Evolutionary conservation across 345 rosid species (phyloP).

Genomic region (Rhodomyrtus tomentosa): DNA sequence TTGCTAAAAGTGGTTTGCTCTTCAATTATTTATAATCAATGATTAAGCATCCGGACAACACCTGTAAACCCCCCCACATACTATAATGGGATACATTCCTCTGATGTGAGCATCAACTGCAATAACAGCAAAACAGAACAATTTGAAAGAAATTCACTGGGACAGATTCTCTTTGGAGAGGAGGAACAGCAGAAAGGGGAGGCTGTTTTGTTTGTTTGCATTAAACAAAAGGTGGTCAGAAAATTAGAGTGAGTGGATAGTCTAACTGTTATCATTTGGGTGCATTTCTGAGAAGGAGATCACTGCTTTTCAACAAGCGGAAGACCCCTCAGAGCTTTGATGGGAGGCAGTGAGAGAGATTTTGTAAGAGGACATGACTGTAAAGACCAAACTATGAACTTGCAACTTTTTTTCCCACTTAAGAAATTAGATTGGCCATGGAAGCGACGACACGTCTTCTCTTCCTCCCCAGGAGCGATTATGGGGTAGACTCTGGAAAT

Average conservation of each 20-base stretch:
- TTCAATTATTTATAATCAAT: conserved; percentile 1
- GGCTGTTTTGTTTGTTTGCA: conserved; percentile 8
- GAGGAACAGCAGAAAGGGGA: background rate
- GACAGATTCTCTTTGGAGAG: background rate
- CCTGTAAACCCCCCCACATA: background rate
- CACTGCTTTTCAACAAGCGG: conserved; percentile 1
- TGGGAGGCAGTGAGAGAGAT: background rate
- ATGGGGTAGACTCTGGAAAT: conserved; percentile 3
- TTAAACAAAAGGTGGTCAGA: background rate
- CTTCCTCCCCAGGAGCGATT: background rate
- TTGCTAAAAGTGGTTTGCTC: conserved; percentile 5
- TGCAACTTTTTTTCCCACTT: conserved; percentile 1
- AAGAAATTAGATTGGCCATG: background rate
- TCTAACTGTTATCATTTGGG: conserved; percentile 15
- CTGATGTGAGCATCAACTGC: conserved; percentile 1
- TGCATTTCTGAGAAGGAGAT: conserved; percentile 24
- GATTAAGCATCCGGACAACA: background rate
- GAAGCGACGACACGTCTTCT: background rate
- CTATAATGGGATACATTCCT: background rate
- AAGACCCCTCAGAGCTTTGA: background rate
- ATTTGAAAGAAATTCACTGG: background rate
- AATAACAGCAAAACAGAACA: background rate
- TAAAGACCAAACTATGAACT: background rate
- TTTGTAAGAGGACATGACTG: background rate
- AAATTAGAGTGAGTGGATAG: conserved; percentile 6